Evolutionary conservation across 2,329 filamentous ascomycete genomes (phyloP), one percentile per base, ranked within the genome.

Genomic region (Phaeosphaeria sp.): DNA sequence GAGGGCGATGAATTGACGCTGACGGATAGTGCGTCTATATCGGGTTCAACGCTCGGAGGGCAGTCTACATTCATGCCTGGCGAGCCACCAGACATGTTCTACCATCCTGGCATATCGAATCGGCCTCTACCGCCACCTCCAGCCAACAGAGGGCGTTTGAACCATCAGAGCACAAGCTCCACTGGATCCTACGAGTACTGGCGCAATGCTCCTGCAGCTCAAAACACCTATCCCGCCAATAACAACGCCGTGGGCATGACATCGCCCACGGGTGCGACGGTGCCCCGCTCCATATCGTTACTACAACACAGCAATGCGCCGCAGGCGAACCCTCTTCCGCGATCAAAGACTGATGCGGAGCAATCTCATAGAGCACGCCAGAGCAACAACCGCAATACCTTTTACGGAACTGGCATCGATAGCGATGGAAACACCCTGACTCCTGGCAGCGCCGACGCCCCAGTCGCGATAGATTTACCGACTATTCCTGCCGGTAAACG

Each of bases 291-390:
- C 17, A 76, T 75, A 0, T 98, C 94, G 27, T 78, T 98, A 56
- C 89, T 90, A 46, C 92, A 87, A 62, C 91, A 96, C 74, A 91
- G 89, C 71, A 91, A 89, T 62, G 90, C 91, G 7, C 93, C 93
- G 33, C 86, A 89, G 57, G 85, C 94, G 27, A 85, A 91, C 62
- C 85, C 93, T 27, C 93, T 95, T n/a, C 89, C 91, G 41, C 87
- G 95, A 56, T 97, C 95, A 36, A 93, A 96, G 77, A 99, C 95
- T 9, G 95, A 99, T 79, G 93, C 93, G 41, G 90, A 96, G 41
- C 89, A 86, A 70, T 74, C 64, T 1, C 68, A 76, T 52, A 65
- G 72, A 36, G 50, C 66, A 39, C 83, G 85, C 63, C 81, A 80
- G 54, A 51, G 65, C 25, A 64, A 56, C 20, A 75, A 74, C 36